Conservation (phyloP, 1,139 yeast species). For the Hansenula sp. region DNA sequence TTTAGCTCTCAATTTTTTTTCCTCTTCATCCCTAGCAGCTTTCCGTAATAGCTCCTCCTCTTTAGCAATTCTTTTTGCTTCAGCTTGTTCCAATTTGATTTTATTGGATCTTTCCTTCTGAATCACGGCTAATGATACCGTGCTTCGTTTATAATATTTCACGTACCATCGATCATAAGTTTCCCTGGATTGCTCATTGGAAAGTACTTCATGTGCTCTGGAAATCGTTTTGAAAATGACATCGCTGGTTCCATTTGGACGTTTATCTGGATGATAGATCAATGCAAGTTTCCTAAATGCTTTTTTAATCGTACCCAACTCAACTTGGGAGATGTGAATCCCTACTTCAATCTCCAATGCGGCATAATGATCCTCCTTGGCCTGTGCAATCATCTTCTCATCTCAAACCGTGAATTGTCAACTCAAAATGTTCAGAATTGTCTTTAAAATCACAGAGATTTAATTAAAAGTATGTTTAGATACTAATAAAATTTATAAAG, state of each 20-base stretch:
- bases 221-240: slow-evolving; percentile 65
- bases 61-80: slow-evolving; percentile 6
- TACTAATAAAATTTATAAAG: too few relatives aligned
- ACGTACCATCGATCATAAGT: slow-evolving; percentile 40
- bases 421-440: too few relatives aligned
- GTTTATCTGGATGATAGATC: slow-evolving; percentile 93
- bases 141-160: slow-evolving; percentile 7
- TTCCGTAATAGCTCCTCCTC: not conserved
- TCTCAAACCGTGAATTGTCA: too few relatives aligned
- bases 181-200: slow-evolving; percentile 49
- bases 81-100: slow-evolving; percentile 22
- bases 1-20: slow-evolving; percentile 2
- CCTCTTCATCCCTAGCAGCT: slow-evolving; percentile 3
- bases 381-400: not conserved
- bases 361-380: slow-evolving; percentile 14
- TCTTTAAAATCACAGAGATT: too few relatives aligned
- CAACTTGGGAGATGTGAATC: slow-evolving; percentile 6
- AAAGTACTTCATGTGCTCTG: slow-evolving; percentile 68
- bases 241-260: slow-evolving; percentile 69
- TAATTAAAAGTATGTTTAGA: too few relatives aligned
- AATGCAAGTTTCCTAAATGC: slow-evolving; percentile 87
- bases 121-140: slow-evolving; percentile 5
- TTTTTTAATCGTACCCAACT: slow-evolving; percentile 63
- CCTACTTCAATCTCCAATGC: slow-evolving; percentile 12
- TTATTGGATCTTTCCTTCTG: slow-evolving; percentile 13